Evolutionary conservation across 2,329 filamentous ascomycete species (phyloP), one percentile per base, ranked within the genome.

Genomic region (Myriosclerotinia scirpicola): DNA sequence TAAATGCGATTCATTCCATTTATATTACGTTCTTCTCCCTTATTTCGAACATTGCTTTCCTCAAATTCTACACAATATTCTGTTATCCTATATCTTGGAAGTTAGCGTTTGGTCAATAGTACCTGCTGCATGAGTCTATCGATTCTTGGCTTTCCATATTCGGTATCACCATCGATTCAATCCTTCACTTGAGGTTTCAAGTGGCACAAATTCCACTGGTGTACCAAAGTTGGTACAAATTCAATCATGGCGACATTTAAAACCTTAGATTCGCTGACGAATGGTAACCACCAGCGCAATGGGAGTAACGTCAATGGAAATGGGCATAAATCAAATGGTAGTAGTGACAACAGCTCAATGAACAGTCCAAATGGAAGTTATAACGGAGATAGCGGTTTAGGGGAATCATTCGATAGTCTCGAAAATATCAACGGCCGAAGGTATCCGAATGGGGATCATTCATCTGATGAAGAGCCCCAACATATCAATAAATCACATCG

Each of bases 401-500:
- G 38, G 9, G 36, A 48, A 30, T 61, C 55, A 17, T 8, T 65
- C 15, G 54, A 65, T 34, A 38, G 15, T 3, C 34, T 63, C 12
- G 15, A 54, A 22, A 34, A 63, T 42, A 30, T 34, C 36, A 44
- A 46, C 8, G 36, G 26, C 9, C 30, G 9, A 12, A 42, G 14
- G 38, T 44, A 65, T 9, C 40, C 54, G 14, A 61, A 34, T 54
- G 61, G 20, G 2, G 40, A 46, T 46, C 30, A 5, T 26, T 59
- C 64, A 36, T 26, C 44, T 12, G 48, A 48, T 38, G 50, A 65
- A 2, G 64, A 63, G 20, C 44, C 15, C 17, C 30, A n/a, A 38
- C 55, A 48, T 30, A 42, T 54, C 8, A 15, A 56, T 17, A 52
- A 67, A 8, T 71, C 72, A 8, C 71, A 73, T 60, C 68, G 67